Base-by-base conservation (phyloP, 345 rosid genomes). In the Raphanus sativus region DNA sequence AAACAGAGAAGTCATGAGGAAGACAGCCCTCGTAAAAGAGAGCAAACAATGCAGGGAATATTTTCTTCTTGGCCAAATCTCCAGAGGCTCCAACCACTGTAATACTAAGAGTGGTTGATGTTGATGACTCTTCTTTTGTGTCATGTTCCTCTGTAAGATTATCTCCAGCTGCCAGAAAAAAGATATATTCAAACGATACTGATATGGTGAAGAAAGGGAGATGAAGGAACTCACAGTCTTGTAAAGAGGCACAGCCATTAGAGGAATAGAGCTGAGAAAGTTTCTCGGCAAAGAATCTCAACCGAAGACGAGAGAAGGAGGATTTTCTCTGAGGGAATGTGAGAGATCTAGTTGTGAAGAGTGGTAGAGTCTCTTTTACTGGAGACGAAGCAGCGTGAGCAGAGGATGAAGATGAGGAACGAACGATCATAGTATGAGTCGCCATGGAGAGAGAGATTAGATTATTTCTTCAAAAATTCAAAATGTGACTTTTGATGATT, bases 51-150 rank as follows among this genome's bases (percentile, higher is more conserved):
- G 97, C 98, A 1, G 98, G 97, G 67, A 91, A 94, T 36, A 90
- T 90, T 82, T 94, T 94, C 90, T 89, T 94, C 86, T 85, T 94
- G 13, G 97, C 97, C 6, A 94, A 91, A 80, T 94, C 98, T 38
- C 97, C 97, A 2, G 97, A 94, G 69, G 97, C 98, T 81, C 98
- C 98, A 76, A 90, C 88, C 42, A 94, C 94, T 17, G 94, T 94
- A 67, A 94, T 85, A 86, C 91, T 88, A 65, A 90, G 86, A 34
- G 90, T 88, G 16, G 90, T 28, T 28, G 30, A 40, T 10, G 48
- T 28, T 28, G 30, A 40, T 10, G 48, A 86, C 65, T 81, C 83
- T 25, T 48, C 62, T 65, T 84, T 74, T 1, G 78, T 54, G 6
- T 56, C 61, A 25, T 38, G 61, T 65, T 81, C 84, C 72, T 74